Evolutionary conservation across 192 early-diverging fungal species (phyloP), one percentile per base, ranked within the genome.

Genomic region (Spinellus fusiger): DNA sequence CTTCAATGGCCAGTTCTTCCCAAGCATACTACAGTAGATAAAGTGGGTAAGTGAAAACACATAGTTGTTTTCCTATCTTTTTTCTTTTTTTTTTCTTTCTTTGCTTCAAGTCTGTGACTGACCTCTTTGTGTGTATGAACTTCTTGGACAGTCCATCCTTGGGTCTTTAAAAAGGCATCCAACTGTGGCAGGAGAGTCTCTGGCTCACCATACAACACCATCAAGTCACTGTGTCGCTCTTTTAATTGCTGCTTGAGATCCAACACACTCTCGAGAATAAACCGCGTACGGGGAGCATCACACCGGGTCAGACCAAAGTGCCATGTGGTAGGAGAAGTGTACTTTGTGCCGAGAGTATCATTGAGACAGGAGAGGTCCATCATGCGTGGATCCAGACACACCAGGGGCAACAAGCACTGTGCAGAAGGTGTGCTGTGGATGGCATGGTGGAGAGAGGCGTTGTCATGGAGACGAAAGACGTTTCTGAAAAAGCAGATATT

Each of bases 401-500:
- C 34, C 7, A 61, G 33, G 4, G 59, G 59, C 6, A 61, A 50
- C 13, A 61, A 5, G 10, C 8, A 4, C 1, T 26, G 10, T 13
- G 20, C 3, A 6, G 12, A 20, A 5, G 29, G 33, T 25, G 16
- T 40, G 28, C 29, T 32, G 9, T 51, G 29, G 13, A 61, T 20
- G 5, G 59, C 47, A 8, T 61, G 32, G 37, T 61, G 51, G 3
- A 61, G 29, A 2, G 59, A 51, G 8, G 27, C 33, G 15, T 61
- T 61, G 25, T 61, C 61, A 54, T 63, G 61, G 25, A 63, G 28
- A 20, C 61, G 61, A n/a, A 63, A 33, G 15, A 47, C 34, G n/a
- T 63, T 63, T 63, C 61, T 40, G 48, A 63, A 63, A 29, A 33
- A 55, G 15, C 61, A 63, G 16, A 61, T 61, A n/a, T 49, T 61